Evolutionary conservation across 306 rosid species (phyloP), one percentile per base, ranked within the genome.

Genomic region (Inga oerstediana): DNA sequence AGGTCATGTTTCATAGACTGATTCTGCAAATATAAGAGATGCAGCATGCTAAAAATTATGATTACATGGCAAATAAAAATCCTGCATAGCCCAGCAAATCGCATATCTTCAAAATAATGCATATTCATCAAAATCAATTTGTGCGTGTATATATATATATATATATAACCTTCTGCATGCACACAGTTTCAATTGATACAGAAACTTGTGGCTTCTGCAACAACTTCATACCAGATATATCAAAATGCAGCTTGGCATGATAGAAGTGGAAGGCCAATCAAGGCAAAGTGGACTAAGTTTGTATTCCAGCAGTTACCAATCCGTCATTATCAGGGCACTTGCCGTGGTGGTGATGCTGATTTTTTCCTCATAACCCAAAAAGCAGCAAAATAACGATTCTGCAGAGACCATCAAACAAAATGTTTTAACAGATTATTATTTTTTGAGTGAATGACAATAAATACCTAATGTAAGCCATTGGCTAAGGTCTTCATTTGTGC

Each of bases 321-420:
- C 43, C 32, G 12, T 30, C 19, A 46, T 70, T 30, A 32, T 84
- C 80, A 75, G 45, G 80, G 41, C 46, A 75, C 84, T 69, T 65
- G 86, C 88, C 16, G 65, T 10, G 35, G 65, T 10, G 30, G 64
- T 14, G 85, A 30, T 32, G 88, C 72, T 10, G 93, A 67, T 74
- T 77, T 88, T 85, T 96, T 93, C 80, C 97, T 92, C 94, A 91
- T 86, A 3, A 97, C 91, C 98, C 99, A 96, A 83, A 96, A 93
- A 34, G 98, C 97, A 70, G 99, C 92, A 70, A 81, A 89, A 83
- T 93, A 93, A 19, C 93, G 93, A 56, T 96, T 96, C 99, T 96
- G 98, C 87, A 87, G 62, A 89, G 64, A 84, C 32, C 30, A 78
- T 48, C 61, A 75, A 72, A 77, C 52, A 10, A n/a, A 32, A 54